Conservation (phyloP, 192 early-diverging fungal genomes). For the Dimargaris xerosporica region DNA sequence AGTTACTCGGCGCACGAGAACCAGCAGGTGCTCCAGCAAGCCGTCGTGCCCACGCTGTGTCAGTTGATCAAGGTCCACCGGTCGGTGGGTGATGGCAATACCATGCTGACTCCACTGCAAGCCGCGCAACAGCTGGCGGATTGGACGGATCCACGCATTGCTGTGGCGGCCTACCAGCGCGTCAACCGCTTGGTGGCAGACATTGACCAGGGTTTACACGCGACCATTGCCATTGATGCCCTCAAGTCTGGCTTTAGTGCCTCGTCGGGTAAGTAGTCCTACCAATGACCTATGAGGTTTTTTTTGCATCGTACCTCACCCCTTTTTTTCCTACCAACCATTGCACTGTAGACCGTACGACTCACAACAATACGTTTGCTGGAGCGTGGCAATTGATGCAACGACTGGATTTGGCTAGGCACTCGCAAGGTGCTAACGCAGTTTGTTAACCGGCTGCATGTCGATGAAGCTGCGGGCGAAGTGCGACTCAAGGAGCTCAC, state of each 20-base stretch:
- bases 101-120: constrained; percentile 26
- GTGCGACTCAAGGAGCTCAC: constrained; percentile 23
- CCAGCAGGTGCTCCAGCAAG: constrained; percentile 41
- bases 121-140: constrained; percentile 59
- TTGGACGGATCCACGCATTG: constrained; percentile 61
- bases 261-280: constrained; percentile 17
- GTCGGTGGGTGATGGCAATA: not conserved
- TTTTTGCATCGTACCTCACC: not conserved
- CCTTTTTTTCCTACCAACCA: not conserved
- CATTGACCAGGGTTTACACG: constrained; percentile 32
- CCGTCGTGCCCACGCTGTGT: constrained; percentile 1
- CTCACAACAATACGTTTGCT: not conserved
- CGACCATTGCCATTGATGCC: constrained; percentile 43
- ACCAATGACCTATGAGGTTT: not conserved
- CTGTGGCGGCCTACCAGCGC: constrained; percentile 29
- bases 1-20: constrained; percentile 59
- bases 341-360: not conserved
- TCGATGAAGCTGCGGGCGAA: constrained; percentile 27
- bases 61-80: constrained; percentile 5
- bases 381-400: not conserved
- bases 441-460: constrained; percentile 10
- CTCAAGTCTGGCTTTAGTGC: constrained; percentile 36
- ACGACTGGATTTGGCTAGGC: not conserved
- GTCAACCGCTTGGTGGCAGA: constrained; percentile 12
- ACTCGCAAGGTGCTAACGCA: not conserved